Evolutionary conservation across 129 eudicot species (phyloP), one percentile per base, ranked within the genome.

Genomic region (Cynara cardunculus): DNA sequence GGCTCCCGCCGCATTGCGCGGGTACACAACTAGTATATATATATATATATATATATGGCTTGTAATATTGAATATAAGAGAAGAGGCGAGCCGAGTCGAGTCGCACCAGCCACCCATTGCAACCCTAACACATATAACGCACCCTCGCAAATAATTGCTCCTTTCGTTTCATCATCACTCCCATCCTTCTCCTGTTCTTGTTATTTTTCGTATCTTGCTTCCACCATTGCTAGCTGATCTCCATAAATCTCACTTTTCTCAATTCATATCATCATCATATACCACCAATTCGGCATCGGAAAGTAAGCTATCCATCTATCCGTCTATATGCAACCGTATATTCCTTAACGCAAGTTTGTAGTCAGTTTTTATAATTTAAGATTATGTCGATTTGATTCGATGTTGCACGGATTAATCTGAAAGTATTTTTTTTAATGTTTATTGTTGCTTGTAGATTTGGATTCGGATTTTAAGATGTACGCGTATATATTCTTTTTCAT

Each of bases 281-380:
- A 67, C 7, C 78, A 37, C 49, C 31, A 81, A 81, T 66, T 74
- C 61, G 53, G 34, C 85, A 74, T 67, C 66, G 21, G 66, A 34
- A 74, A 74, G 85, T 74, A 74, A 81, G 80, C 18, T 72, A 35
- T 81, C 35, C 39, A 62, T 80, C 35, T 73, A 62, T 80, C 78
- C 46, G 27, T 74, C 59, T 80, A 44, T 81, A 27, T 26, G 75
- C 28, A 24, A 72, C 61, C 37, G 81, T 22, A 19, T 78, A 5
- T 71, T 10, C 76, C 22, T 78, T 22, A 25, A 41, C 70, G n/a
- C 66, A 24, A 72, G 28, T 62, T 44, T 22, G 14, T 35, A 30
- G 72, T 80, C 66, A 26, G 64, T 72, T 39, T 72, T 35, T 37
- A 61, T 37, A 9, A 6, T 62, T 62, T 62, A n/a, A 13, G 53